A percentile compares a stretch with the other conserved stretches of the same genome.
phyloP scores from a whole-genome alignment of 2,329 filamentous ascomycete genomes.

The Tympanopsis confertula region DNA sequence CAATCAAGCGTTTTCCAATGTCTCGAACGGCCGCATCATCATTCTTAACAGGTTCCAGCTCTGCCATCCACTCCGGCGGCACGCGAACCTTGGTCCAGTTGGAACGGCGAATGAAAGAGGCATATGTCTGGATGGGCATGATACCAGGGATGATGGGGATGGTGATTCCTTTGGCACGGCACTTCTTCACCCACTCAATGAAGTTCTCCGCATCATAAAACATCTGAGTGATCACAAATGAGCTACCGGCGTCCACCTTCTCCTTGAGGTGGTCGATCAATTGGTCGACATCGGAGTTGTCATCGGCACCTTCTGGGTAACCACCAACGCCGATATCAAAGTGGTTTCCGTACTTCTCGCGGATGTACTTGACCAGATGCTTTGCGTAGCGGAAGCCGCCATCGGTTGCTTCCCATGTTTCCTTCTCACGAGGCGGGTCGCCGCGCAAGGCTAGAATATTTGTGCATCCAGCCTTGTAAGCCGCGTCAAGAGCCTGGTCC shows the following conservation, averaged over 20 bases:
- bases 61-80: slow-evolving; percentile 68
- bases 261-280: slow-evolving; percentile 90
- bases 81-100: slow-evolving; percentile 84
- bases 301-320: slow-evolving; percentile 90
- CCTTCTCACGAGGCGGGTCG: slow-evolving; percentile 84
- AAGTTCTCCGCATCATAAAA: slow-evolving; percentile 98
- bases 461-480: slow-evolving; percentile 90
- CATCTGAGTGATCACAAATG: slow-evolving; percentile 97
- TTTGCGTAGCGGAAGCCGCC: slow-evolving; percentile 84
- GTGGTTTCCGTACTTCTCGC: slow-evolving; percentile 68
- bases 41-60: slow-evolving; percentile 87
- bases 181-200: slow-evolving; percentile 76
- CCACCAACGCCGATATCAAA: slow-evolving; percentile 97
- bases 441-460: slow-evolving; percentile 92
- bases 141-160: slow-evolving; percentile 78
- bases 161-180: slow-evolving; percentile 72
- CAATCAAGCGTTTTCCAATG: slow-evolving; percentile 75
- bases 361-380: slow-evolving; percentile 72
- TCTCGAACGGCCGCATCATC: slow-evolving; percentile 88
- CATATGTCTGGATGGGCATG: slow-evolving; percentile 91
- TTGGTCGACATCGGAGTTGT: slow-evolving; percentile 74
- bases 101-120: slow-evolving; percentile 78
- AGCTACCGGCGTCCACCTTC: slow-evolving; percentile 86
- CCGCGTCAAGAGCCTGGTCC: slow-evolving; percentile 73
- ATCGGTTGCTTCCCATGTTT: slow-evolving; percentile 82